phyloP scores from a whole-genome alignment of 2,329 filamentous ascomycete species.

The Alternaria atra region DNA sequence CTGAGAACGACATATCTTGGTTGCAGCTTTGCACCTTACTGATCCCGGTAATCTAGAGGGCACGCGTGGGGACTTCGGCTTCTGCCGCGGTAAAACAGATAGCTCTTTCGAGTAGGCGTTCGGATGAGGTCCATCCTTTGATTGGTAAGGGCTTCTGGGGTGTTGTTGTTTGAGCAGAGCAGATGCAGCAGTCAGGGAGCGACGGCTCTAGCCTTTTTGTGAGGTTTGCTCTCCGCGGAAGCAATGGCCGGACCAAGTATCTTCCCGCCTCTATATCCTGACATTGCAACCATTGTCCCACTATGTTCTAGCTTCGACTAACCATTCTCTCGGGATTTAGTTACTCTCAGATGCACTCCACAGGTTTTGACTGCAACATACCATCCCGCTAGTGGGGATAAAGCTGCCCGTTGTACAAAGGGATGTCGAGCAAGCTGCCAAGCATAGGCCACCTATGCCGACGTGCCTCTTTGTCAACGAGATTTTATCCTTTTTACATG shows the following conservation, averaged over 20 bases:
- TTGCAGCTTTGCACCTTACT: slow-evolving; percentile 3
- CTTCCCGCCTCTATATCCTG: slow-evolving; percentile 1
- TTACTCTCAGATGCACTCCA: neutral
- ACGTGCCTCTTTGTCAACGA: neutral
- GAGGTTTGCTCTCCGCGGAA: slow-evolving; percentile 6
- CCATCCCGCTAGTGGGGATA: neutral
- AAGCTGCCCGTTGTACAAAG: neutral
- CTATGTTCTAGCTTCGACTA: slow-evolving; percentile 5
- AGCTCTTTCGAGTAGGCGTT: neutral
- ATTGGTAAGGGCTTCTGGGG: neutral
- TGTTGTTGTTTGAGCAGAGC: neutral
- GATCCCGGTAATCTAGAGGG: neutral
- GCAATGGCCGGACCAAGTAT: slow-evolving; percentile 2
- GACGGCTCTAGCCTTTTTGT: neutral
- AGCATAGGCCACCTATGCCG: neutral
- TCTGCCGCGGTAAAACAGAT: neutral
- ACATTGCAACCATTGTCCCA: slow-evolving; percentile 3
- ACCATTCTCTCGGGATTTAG: neutral
- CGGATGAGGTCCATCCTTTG: neutral
- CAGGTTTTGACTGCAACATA: neutral
- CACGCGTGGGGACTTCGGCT: slow-evolving; percentile 1
- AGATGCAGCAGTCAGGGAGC: neutral
- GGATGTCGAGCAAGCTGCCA: neutral
- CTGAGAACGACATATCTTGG: neutral
- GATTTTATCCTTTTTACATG: neutral